phyloP scores from a whole-genome alignment of 768 basidiomycete species.

The Suillus ampliporus region DNA sequence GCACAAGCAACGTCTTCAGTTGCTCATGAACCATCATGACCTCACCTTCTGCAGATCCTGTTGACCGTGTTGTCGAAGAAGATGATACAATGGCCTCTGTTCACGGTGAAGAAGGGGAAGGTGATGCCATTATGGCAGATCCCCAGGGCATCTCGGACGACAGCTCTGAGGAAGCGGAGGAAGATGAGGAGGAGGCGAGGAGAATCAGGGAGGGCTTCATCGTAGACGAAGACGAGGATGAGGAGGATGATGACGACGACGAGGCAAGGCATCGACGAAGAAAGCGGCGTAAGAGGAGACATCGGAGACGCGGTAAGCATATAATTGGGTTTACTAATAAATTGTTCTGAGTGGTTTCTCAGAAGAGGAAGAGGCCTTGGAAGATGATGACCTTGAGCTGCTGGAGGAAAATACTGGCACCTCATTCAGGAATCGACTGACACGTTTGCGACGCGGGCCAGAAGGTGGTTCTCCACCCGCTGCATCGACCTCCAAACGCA shows the following conservation, averaged over 20 bases:
- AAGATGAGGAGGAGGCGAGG: constrained; percentile 87
- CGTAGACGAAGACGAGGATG: constrained; percentile 89
- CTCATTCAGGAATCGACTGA: constrained; percentile 75
- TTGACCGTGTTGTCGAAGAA: constrained; percentile 40
- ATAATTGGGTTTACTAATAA: constrained; percentile 17
- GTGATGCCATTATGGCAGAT: constrained; percentile 57
- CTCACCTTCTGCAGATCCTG: constrained; percentile 51
- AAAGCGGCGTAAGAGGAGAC: constrained; percentile 71
- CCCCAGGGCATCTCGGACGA: constrained; percentile 62
- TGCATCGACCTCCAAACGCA: constrained; percentile 64
- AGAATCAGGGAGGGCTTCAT: constrained; percentile 89
- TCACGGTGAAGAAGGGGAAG: constrained; percentile 52
- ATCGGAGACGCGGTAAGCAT: constrained; percentile 56
- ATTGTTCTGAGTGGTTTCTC: constrained; percentile 32
- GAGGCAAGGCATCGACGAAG: constrained; percentile 60
- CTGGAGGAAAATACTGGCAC: constrained; percentile 86
- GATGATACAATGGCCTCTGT: constrained; percentile 69
- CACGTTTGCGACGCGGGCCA: constrained; percentile 74
- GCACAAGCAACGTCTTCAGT: constrained; percentile 13
- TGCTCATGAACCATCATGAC: constrained; percentile 52
- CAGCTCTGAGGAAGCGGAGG: constrained; percentile 89
- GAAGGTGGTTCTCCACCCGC: constrained; percentile 73
- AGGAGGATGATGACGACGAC: constrained; percentile 65
- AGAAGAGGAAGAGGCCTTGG: constrained; percentile 71
- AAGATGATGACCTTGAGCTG: constrained; percentile 88